Evolutionary conservation across 2,329 filamentous ascomycete species (phyloP), one percentile per base, ranked within the genome.

Genomic region (Fusarium mexicanum): DNA sequence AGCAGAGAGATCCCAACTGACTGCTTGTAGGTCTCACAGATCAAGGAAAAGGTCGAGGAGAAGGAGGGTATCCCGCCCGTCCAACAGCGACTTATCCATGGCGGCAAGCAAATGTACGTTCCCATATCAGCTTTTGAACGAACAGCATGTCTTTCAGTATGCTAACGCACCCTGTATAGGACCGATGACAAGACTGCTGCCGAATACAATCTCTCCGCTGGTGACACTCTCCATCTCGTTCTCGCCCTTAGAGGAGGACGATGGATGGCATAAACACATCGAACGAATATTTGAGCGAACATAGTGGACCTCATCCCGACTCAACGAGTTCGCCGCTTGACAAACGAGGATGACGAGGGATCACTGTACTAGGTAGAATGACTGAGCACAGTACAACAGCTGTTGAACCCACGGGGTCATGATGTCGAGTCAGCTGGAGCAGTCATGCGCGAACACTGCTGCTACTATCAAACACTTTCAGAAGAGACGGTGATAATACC

Each of bases 31-130:
- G 94, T 98, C 78, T 92, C 93, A 46, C 92, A 95, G 83, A 98
- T 99, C 88, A 99, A 99, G 89, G 96, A 98, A 86, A 95, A 96
- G 80, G 96, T 99, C 64, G 96, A 99, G 85, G 96, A 99, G 87
- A 98, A 98, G 86, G 96, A 98, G 83, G 96, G 96, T 65, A 99
- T 99, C 79, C 96, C 96, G 48, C 96, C 96, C 2, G 95, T 96
- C 24, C 96, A 99, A 85, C 96, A 99, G 85, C 92, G 96, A 67
- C 87, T 99, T 76, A 99, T 99, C 80, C 98, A 93, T 81, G 95
- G 96, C 61, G 96, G 96, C 80, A 99, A 99, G 87, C 96, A 99
- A 84, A 98, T 99, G 96, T 98, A 86, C 71, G 87, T 58, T 46
- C 10, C 37, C 44, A 57, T 61, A 37, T 12, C 47, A 50, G 20